These are phyloP conservation scores for Podaxis pistillaris DNA, from an alignment of 768 basidiomycete genomes.

Conservation along the genomic window DNA sequence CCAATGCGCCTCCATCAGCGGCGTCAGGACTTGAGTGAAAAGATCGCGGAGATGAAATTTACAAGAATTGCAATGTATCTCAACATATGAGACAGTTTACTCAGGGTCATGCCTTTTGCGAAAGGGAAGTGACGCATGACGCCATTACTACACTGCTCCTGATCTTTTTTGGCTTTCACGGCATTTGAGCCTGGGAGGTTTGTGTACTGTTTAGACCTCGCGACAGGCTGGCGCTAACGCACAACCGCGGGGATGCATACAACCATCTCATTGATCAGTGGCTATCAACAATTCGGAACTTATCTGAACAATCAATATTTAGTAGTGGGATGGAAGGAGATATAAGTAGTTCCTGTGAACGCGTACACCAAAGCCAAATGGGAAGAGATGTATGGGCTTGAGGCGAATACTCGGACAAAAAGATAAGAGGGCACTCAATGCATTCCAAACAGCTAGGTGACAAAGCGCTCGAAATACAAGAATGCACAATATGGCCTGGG, in stretches of 20 bases:
- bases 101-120: neutral
- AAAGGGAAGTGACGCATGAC: neutral
- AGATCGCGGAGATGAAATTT: neutral
- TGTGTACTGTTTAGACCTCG: neutral
- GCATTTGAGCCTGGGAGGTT: neutral
- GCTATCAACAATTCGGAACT: too few species aligned
- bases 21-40: neutral
- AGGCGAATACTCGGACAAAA: neutral
- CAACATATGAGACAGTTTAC: neutral
- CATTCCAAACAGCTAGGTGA: neutral
- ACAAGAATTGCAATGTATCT: neutral
- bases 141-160: neutral
- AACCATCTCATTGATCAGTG: neutral
- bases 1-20: neutral
- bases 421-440: neutral
- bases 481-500: neutral
- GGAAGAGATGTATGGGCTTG: neutral
- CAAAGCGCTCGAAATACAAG: neutral
- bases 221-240: neutral
- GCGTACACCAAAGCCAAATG: too few species aligned
- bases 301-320: too few species aligned
- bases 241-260: neutral
- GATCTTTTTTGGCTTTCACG: neutral
- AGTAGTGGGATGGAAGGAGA: too few species aligned
- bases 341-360: too few species aligned